A percentile compares a stretch with the other conserved stretches of the same genome.
Conservation (phyloP, 1,139 yeast species). For the Candida anutae region DNA sequence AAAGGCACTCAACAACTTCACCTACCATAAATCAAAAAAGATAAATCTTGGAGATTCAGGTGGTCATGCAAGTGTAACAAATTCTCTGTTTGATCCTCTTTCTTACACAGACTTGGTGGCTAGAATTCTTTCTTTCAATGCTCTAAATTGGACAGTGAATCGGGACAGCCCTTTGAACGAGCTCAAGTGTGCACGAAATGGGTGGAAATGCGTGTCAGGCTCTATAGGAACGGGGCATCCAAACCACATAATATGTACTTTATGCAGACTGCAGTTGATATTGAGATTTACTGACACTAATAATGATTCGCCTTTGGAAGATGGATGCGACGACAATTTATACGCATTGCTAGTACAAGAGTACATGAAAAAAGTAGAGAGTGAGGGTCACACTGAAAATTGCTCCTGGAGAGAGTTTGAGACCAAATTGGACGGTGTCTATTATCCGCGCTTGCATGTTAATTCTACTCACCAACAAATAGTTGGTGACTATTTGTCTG, state of each 20-base stretch:
- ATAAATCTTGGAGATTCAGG: slow-evolving; percentile 2
- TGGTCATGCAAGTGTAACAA: slow-evolving; percentile 10
- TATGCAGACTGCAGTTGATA: slow-evolving; percentile 23
- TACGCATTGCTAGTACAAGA: slow-evolving; percentile 16
- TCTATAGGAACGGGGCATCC: slow-evolving; percentile 15
- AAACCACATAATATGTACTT: slow-evolving; percentile 28
- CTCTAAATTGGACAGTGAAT: slow-evolving; percentile 32
- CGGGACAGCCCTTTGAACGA: slow-evolving; percentile 16
- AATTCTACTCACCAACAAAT: slow-evolving; percentile 23
- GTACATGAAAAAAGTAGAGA: slow-evolving; percentile 18
- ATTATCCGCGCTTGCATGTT: slow-evolving; percentile 30
- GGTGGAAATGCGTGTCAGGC: slow-evolving; percentile 34
- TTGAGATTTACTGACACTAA: slow-evolving; percentile 16
- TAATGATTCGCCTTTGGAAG: slow-evolving; percentile 1
- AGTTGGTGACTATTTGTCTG: slow-evolving; percentile 19
- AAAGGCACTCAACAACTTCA: slow-evolving; percentile 29
- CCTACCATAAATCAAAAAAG: slow-evolving; percentile 22
- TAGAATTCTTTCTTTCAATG: slow-evolving; percentile 23
- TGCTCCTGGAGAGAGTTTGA: slow-evolving; percentile 35
- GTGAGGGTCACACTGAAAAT: slow-evolving; percentile 19
- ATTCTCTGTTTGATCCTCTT: slow-evolving; percentile 27
- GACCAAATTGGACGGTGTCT: slow-evolving; percentile 26
- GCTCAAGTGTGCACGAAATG: slow-evolving; percentile 32
- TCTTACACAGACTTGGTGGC: slow-evolving; percentile 19
- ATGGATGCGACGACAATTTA: slow-evolving; percentile 10